Conservation (phyloP, 179 eudicot genomes). For the Patellifolia procumbens region DNA sequence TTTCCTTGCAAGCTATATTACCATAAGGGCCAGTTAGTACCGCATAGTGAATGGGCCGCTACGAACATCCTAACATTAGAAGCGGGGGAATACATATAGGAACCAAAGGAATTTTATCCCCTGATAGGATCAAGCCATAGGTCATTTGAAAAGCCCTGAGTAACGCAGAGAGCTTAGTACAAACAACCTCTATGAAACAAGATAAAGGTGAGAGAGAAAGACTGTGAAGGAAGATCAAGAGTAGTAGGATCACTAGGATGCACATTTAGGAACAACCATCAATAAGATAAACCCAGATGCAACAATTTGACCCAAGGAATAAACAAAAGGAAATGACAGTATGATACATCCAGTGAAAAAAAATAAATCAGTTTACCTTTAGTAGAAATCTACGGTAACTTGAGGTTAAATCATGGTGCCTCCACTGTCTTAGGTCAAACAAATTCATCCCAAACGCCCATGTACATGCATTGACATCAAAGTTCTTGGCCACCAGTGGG, state of each 20-base stretch:
- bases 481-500: constrained; percentile 56
- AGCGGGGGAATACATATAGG: too few species aligned
- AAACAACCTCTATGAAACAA: neutral
- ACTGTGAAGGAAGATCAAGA: neutral
- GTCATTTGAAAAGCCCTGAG: neutral
- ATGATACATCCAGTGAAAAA: neutral
- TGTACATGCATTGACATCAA: constrained; percentile 68
- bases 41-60: too few species aligned
- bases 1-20: too few species aligned
- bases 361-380: constrained; percentile 44
- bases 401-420: constrained; percentile 63
- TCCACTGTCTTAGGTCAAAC: constrained; percentile 85
- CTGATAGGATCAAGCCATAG: neutral
- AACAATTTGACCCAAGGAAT: neutral
- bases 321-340: neutral
- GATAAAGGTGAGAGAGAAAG: neutral
- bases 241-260: neutral
- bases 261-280: neutral
- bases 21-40: too few species aligned
- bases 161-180: neutral
- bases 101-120: too few species aligned
- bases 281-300: neutral
- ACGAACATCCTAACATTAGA: too few species aligned
- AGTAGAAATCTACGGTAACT: constrained; percentile 63
- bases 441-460: constrained; percentile 99